Evolutionary conservation across 2,329 filamentous ascomycete species (phyloP), one percentile per base, ranked within the genome.

Genomic region (Aspergillus hiratsukae): DNA sequence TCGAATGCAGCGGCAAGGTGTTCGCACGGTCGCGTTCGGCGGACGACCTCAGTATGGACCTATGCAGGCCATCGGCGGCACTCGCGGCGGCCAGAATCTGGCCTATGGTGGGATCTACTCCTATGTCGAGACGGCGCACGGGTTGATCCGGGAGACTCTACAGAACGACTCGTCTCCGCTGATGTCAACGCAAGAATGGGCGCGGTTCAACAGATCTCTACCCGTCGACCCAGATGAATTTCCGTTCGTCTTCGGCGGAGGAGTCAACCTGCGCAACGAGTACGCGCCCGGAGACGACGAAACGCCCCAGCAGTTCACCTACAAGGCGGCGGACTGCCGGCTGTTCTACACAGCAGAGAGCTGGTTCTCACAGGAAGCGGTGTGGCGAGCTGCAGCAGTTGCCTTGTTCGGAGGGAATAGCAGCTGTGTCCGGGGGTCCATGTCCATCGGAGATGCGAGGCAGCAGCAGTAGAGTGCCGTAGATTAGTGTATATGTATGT

Each of bases 51-150:
- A 73, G 10, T 64, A 75, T 0, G 74, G 72, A 3, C 79, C 81
- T 0, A 88, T 87, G 75, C 84, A 87, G 73, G 80, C 78, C 4
- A 76, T 87, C 19, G 85, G 86, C n/a, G 87, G 86, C n/a, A 80
- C 84, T 49, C 85, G 87, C 64, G 87, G 86, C 31, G 63, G 64
- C 41, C 62, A 67, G 56, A 66, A 46, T 8, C 43, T 76, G 2
- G 55, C 72, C 5, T 56, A 57, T 0, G 69, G 72, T 49, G 56
- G 64, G 3, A 67, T 75, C 49, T 63, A 64, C 14, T 59, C 52
- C 2, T 69, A 64, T 35, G 60, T 62, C 28, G 52, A 60, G 6
- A 55, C 58, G 46, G 59, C 63, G 4, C 62, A 64, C 10, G 27
- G 53, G n/a, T 29, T 63, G 9, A 62, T 66, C 25, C 17, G 48